phyloP scores from a whole-genome alignment of 139 green algal species.

The Chara braunii region DNA sequence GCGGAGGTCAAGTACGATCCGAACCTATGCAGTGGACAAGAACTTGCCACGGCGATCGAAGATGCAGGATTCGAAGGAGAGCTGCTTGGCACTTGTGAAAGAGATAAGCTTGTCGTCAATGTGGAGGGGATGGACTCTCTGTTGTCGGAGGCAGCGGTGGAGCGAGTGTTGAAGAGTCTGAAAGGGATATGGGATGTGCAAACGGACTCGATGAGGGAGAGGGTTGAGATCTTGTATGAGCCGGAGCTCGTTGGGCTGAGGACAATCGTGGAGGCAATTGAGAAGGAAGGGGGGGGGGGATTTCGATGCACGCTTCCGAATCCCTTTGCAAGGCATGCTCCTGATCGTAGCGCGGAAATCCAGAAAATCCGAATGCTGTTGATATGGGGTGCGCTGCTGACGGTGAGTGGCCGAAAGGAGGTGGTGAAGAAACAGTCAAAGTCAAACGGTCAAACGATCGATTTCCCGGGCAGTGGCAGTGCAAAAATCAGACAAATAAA shows the following conservation, averaged over 20 bases:
- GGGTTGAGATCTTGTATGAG: slow-evolving; percentile 52
- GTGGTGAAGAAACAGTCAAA: too few species aligned
- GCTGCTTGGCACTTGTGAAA: slow-evolving; percentile 15
- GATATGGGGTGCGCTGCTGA: too few species aligned
- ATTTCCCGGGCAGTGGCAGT: too few species aligned
- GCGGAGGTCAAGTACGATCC: slow-evolving; percentile 53
- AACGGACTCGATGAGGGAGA: not conserved
- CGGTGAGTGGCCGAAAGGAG: too few species aligned
- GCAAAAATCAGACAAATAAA: too few species aligned
- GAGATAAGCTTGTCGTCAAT: slow-evolving; percentile 17
- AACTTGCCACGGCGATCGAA: slow-evolving; percentile 51
- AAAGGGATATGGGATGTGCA: slow-evolving; percentile 26
- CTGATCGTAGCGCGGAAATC: slow-evolving; percentile 6
- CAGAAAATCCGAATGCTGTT: slow-evolving; percentile 8
- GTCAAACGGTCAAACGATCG: too few species aligned
- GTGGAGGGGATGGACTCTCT: slow-evolving; percentile 22
- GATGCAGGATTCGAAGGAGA: slow-evolving; percentile 47
- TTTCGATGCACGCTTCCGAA: slow-evolving; percentile 4
- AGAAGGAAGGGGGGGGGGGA: slow-evolving; percentile 31
- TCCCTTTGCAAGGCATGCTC: not conserved
- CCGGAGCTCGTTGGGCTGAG: slow-evolving; percentile 57
- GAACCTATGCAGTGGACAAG: not conserved
- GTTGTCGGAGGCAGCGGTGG: slow-evolving; percentile 6
- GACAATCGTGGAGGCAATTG: slow-evolving; percentile 58
- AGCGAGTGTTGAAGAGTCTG: slow-evolving; percentile 17